phyloP scores from a whole-genome alignment of 208 protist genomes.

The Vickermania spadyakhi region DNA sequence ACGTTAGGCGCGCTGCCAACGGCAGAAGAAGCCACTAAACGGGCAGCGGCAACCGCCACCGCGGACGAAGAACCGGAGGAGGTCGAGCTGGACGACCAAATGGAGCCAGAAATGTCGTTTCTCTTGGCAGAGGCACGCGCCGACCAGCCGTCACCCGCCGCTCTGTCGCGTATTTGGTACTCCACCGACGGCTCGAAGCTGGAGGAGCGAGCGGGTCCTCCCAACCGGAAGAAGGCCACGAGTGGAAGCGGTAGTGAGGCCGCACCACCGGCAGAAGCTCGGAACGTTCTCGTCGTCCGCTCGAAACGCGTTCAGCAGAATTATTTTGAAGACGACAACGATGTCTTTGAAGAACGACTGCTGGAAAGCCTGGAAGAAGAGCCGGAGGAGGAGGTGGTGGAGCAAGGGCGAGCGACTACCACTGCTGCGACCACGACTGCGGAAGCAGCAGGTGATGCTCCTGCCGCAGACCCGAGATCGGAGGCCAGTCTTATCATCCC shows the following conservation, averaged over 20 bases:
- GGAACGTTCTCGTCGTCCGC: background rate
- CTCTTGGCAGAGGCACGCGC: constrained; percentile 30
- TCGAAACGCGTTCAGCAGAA: constrained; percentile 78
- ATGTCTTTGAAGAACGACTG: constrained; percentile 34
- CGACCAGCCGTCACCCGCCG: constrained; percentile 47
- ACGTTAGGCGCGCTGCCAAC: constrained; percentile 29
- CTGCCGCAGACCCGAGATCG: too few relatives aligned
- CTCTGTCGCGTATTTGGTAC: constrained; percentile 82
- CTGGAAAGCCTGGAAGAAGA: constrained; percentile 8
- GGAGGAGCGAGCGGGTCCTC: constrained; percentile 6
- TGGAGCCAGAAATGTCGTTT: too few relatives aligned
- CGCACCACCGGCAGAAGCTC: constrained; percentile 22
- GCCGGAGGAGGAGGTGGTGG: constrained; percentile 14
- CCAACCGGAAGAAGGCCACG: background rate
- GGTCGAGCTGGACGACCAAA: constrained; percentile 11
- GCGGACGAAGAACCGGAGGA: constrained; percentile 5
- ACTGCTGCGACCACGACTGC: constrained; percentile 1
- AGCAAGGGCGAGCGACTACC: constrained; percentile 1
- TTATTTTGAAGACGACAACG: constrained; percentile 80
- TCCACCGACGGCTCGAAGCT: constrained; percentile 41
- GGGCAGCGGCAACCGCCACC: background rate
- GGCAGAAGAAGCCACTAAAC: constrained; percentile 2
- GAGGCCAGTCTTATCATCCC: constrained; percentile 13
- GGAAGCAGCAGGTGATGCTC: constrained; percentile 2
- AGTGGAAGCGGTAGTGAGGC: constrained; percentile 5